Evolutionary conservation across 1,284 basidiomycete genomes (phyloP).

Genomic region (Leucoagaricus sp.): DNA sequence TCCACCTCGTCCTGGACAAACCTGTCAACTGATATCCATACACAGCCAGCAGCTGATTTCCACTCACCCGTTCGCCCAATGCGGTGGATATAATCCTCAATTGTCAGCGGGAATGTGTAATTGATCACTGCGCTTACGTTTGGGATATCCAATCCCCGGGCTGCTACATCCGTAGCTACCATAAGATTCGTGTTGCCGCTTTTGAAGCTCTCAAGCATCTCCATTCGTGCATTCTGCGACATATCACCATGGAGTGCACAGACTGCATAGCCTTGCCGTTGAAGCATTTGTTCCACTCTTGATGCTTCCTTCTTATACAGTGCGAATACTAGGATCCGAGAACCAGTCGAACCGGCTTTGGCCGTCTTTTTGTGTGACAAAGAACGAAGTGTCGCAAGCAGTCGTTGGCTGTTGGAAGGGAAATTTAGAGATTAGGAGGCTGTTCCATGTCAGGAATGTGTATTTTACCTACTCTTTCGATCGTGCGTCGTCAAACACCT

Average conservation of each 20-base stretch:
- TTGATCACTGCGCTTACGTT: slow-evolving; percentile 92
- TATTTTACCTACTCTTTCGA: slow-evolving; percentile 88
- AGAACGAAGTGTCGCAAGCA: slow-evolving; percentile 63
- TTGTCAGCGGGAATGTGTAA: slow-evolving; percentile 96
- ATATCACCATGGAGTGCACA: slow-evolving; percentile 92
- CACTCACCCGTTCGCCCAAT: slow-evolving; percentile 87
- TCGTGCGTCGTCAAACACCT: slow-evolving; percentile 87
- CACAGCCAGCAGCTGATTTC: too few species aligned
- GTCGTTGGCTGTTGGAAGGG: slow-evolving; percentile 55
- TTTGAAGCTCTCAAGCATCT: slow-evolving; percentile 90
- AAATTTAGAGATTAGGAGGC: slow-evolving; percentile 4
- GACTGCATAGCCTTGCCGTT: slow-evolving; percentile 82
- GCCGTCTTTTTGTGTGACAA: slow-evolving; percentile 67
- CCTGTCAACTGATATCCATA: slow-evolving; percentile 13
- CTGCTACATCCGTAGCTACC: slow-evolving; percentile 98
- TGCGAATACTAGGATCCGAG: slow-evolving; percentile 91
- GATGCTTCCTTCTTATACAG: slow-evolving; percentile 98
- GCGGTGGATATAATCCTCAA: slow-evolving; percentile 96
- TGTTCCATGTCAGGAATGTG: too few species aligned
- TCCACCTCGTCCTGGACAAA: slow-evolving; percentile 79
- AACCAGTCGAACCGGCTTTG: slow-evolving; percentile 44
- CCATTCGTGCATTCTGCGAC: slow-evolving; percentile 84
- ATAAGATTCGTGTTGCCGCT: slow-evolving; percentile 81
- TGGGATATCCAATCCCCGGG: slow-evolving; percentile 95
- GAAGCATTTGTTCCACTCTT: slow-evolving; percentile 83